Evolutionary conservation across 1,139 yeast species (phyloP), one percentile per base, ranked within the genome.

Genomic region (Yamadazyma dushanensis): DNA sequence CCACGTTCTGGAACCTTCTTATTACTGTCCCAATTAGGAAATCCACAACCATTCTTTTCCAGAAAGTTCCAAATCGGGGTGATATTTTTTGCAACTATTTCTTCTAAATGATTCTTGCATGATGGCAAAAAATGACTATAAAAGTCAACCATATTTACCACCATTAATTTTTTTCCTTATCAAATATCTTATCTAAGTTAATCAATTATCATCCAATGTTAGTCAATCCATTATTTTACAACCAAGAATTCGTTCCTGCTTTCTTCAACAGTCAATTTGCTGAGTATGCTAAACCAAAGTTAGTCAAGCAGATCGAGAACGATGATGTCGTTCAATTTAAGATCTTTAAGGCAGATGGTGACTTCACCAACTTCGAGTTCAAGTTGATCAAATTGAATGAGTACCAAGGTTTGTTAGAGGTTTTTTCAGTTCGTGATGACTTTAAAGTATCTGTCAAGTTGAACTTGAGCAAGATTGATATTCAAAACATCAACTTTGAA

Each of bases 271-370:
- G 31, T 16, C 38, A 36, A 23, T 43, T 43, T 20, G 15, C 41
- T 17, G 30, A 38, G 36, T 35, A 35, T 13, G 22, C 54, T 11
- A 53, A 53, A 37, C 72, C 72, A 8, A 59, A 59, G 42, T 57
- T 65, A 11, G 47, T 66, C 24, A 63, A 61, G 49, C 61, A 64
- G 44, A 50, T 63, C 14, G 74, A 69, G 44, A 51, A 63, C 13
- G 70, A 64, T 31, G 64, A 63, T 32, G 51, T 50, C 11, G 66
- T 59, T 41, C 71, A 66, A 42, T 60, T 68, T 35, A 72, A 69
- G 40, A 59, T 70, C 35, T 59, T 54, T 43, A 68, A 68, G 45
- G 51, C 52, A 16, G 53, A 45, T 26, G 73, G 73, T 5, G 51
- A 57, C 48, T 70, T 66, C 47, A 51, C 56, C 34, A 54, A 62